Percentiles rank a stretch among this genome's conserved stretches.
These are phyloP conservation scores for Hemileccinum hortonii DNA, from an alignment of 1,284 basidiomycete genomes.

Conservation along the genomic window DNA sequence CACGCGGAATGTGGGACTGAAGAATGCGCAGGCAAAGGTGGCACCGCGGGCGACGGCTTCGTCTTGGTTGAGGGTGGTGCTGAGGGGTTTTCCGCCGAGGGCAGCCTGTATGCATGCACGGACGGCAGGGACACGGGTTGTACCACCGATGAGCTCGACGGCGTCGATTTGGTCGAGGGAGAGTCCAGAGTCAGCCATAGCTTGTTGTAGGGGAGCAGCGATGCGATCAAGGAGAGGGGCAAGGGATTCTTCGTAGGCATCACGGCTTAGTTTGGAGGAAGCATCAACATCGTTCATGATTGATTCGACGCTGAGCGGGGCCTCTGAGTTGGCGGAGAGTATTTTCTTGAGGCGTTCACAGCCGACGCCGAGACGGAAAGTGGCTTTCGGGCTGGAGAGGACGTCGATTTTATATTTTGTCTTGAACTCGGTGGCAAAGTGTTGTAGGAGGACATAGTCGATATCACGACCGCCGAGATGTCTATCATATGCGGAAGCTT, in stretches of 20 bases:
- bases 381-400: slow-evolving; percentile 83
- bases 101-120: slow-evolving; percentile 88
- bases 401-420: slow-evolving; percentile 95
- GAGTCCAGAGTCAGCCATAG: slow-evolving; percentile 87
- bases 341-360: slow-evolving; percentile 84
- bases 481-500: slow-evolving; percentile 83
- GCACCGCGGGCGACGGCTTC: slow-evolving; percentile 92
- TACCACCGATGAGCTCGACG: slow-evolving; percentile 88
- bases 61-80: slow-evolving; percentile 91
- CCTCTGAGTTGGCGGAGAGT: slow-evolving; percentile 77
- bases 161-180: slow-evolving; percentile 92
- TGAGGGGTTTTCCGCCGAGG: slow-evolving; percentile 78
- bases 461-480: slow-evolving; percentile 93
- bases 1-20: slow-evolving; percentile 94
- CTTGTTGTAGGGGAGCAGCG: slow-evolving; percentile 87
- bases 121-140: slow-evolving; percentile 94
- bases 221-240: slow-evolving; percentile 89
- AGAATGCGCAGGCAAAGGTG: slow-evolving; percentile 91
- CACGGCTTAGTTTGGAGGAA: slow-evolving; percentile 87
- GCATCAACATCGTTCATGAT: slow-evolving; percentile 95
- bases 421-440: slow-evolving; percentile 91
- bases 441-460: slow-evolving; percentile 81
- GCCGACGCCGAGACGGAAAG: slow-evolving; percentile 82
- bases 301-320: slow-evolving; percentile 87
- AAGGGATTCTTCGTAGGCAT: slow-evolving; percentile 90